Evolutionary conservation across 768 basidiomycete genomes (phyloP), one percentile per base, ranked within the genome.

Genomic region (Psilocybe subaeruginosa): DNA sequence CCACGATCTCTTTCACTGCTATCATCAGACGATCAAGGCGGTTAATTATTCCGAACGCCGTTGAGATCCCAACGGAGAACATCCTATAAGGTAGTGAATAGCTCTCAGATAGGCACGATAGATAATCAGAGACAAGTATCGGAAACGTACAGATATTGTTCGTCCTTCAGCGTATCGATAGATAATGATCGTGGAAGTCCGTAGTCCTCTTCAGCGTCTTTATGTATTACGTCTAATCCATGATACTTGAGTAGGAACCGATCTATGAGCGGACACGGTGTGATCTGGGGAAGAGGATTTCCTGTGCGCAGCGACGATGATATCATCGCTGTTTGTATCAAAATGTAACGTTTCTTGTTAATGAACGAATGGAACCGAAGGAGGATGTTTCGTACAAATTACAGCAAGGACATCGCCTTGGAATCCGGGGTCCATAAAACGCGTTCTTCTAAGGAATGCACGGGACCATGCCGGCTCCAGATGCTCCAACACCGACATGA

Each of bases 321-420:
- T 57, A 92, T 86, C 83, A 96, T 85, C 33, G 84, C 91, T 92
- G 33, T 9, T 30, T 16, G 17, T 46, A 17, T 30, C 14, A 54
- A 1, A 9, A 49, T 8, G 12, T 53, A 23, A 23, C 23, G 23
- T 23, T 23, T 23, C 23, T 41, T n/a, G 9, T 23, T 17, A 19
- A 62, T 41, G 27, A 19, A 4, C n/a, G 6, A 1, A 35, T 7
- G 11, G 11, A 7, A 7, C 4, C 33, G 11, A 35, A 35, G 11
- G 17, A 54, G 1, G 5, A 50, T 11, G 16, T 54, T 62, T 52
- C 84, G 53, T 61, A 90, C 90, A 89, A 60, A 95, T 86, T 6
- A 95, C 90, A 8, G 93, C 90, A 3, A 95, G 79, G 6, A 93
- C 80, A 58, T 95, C 93, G 1, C 93, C 94, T 64, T 95, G 87